Evolutionary conservation across 257 asterid genomes (phyloP).

Genomic region (Lantana camara): DNA sequence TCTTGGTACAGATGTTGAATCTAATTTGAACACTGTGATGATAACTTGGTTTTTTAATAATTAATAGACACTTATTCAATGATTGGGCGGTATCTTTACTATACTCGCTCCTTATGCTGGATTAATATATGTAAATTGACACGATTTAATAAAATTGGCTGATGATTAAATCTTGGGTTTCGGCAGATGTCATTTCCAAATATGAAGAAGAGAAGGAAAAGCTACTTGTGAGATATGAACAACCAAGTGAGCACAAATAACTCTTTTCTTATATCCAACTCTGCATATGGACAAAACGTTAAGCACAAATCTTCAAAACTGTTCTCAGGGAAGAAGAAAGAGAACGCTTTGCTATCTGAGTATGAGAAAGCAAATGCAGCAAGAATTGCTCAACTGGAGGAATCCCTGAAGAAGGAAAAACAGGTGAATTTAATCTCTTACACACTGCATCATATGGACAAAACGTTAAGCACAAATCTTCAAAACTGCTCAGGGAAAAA

Average conservation of each 20-base stretch:
- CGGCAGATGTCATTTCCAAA: slow-evolving; percentile 67
- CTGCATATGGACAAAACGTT: slow-evolving; percentile 8
- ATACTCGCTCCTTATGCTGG: too few species aligned
- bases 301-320: slow-evolving; percentile 8
- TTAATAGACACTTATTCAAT: too few species aligned
- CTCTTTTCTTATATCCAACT: slow-evolving; percentile 10
- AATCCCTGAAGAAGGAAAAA: slow-evolving; percentile 91
- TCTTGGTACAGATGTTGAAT: background rate
- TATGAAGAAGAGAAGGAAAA: slow-evolving; percentile 90
- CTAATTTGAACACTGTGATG: too few species aligned
- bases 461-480: too few species aligned
- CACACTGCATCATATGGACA: too few species aligned
- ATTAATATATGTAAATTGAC: too few species aligned
- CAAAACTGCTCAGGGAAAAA: too few species aligned
- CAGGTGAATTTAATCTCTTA: too few species aligned
- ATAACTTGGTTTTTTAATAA: too few species aligned
- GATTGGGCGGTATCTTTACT: too few species aligned
- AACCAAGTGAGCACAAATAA: slow-evolving; percentile 64
- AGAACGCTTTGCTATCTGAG: slow-evolving; percentile 74
- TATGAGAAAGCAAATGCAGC: slow-evolving; percentile 64
- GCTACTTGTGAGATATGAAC: slow-evolving; percentile 69
- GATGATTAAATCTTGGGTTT: slow-evolving; percentile 28
- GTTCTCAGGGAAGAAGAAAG: slow-evolving; percentile 84
- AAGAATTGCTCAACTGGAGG: slow-evolving; percentile 80
- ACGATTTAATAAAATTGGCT: slow-evolving; percentile 5